Evolutionary conservation across 495 filamentous ascomycete species (phyloP).

Genomic region (Xylaria grammica): DNA sequence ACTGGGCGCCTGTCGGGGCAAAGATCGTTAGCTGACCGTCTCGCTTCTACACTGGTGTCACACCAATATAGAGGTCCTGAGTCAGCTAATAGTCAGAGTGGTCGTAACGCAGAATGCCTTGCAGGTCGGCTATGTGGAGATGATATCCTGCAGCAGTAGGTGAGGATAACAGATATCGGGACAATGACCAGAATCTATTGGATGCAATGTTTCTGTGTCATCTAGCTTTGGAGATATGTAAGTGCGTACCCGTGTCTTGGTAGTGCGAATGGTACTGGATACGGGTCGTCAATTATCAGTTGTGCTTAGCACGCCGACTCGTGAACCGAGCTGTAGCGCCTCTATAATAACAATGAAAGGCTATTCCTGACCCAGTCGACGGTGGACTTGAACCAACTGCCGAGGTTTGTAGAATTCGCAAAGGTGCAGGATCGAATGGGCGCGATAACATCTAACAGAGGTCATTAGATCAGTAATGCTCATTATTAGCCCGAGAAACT

Average conservation of each 20-base stretch:
- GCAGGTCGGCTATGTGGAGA: constrained; percentile 15
- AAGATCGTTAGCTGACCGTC: background rate
- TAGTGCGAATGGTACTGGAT: constrained; percentile 19
- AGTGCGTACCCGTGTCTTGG: constrained; percentile 29
- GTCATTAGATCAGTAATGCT: constrained; percentile 14
- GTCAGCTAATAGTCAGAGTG: background rate
- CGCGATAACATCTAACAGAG: constrained; percentile 6
- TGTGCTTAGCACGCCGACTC: background rate
- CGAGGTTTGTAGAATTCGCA: background rate
- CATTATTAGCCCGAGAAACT: background rate
- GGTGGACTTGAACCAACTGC: background rate
- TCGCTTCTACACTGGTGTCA: background rate
- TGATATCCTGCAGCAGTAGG: constrained; percentile 9
- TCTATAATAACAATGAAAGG: no score
- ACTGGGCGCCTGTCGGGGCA: background rate
- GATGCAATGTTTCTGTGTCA: constrained; percentile 29
- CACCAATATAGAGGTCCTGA: background rate
- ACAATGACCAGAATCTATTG: constrained; percentile 29
- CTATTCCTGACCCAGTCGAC: background rate
- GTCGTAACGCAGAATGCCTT: constrained; percentile 9
- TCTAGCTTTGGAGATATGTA: constrained; percentile 32
- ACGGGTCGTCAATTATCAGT: constrained; percentile 13
- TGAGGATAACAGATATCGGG: constrained; percentile 30
- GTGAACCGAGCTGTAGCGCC: background rate
- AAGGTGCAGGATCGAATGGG: background rate